Conservation (phyloP, 2,329 filamentous ascomycete genomes). For the Sporothrix schenckii region DNA sequence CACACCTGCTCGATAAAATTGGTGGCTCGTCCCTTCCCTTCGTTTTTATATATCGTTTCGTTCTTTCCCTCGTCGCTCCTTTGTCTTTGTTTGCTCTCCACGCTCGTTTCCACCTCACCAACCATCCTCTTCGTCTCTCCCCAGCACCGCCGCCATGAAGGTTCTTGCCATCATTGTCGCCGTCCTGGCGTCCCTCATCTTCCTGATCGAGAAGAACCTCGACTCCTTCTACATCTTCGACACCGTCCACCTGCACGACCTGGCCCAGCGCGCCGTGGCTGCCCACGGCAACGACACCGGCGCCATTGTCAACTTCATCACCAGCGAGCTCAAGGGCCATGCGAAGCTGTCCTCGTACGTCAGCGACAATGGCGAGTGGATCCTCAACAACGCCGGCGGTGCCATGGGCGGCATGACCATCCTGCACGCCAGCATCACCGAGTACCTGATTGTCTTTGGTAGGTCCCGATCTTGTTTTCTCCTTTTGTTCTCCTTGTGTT, state of each 20-base stretch:
- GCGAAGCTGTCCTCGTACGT: conserved; percentile 57
- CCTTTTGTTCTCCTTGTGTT: too few relatives aligned
- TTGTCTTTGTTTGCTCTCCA: background rate
- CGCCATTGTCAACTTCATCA: conserved; percentile 69
- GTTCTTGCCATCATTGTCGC: conserved; percentile 58
- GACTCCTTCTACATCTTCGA: conserved; percentile 76
- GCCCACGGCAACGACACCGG: conserved; percentile 75
- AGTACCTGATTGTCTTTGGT: conserved; percentile 88
- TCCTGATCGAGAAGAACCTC: conserved; percentile 61
- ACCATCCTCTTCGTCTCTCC: background rate
- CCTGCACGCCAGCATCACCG: conserved; percentile 82
- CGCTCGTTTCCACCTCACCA: background rate
- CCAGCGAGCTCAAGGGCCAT: conserved; percentile 64
- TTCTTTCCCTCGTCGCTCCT: background rate
- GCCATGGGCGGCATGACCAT: conserved; percentile 93
- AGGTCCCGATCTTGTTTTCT: conserved; percentile 34
- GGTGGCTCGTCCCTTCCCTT: conserved; percentile 5
- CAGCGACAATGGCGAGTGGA: conserved; percentile 77
- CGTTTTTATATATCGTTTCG: background rate
- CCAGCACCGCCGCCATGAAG: conserved; percentile 31
- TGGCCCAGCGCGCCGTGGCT: conserved; percentile 67
- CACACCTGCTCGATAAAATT: background rate
- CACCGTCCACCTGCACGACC: conserved; percentile 66
- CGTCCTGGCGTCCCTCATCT: conserved; percentile 57
- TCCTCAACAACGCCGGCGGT: conserved; percentile 89